Base-by-base conservation (phyloP, 352 stramenopile species). In the Pythium coloratum region DNA sequence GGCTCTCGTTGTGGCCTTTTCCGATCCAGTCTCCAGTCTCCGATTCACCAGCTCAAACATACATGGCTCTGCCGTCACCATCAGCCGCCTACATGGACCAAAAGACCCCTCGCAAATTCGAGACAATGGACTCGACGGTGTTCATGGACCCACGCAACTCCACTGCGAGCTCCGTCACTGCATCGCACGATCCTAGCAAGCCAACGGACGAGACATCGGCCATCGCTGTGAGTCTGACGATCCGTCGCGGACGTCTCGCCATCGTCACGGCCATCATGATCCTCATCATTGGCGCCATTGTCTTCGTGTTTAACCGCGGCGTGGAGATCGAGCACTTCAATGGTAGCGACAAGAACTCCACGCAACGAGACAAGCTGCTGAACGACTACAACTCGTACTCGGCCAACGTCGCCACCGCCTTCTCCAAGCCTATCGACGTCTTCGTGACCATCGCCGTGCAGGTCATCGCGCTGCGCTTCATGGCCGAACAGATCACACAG, bases 331-430 rank as follows among this genome's bases (percentile, higher is more conserved):
- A 47, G 47, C 53, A 40, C 1, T 75, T 71, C 42, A 20, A 42
- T 0, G 51, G 51, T 14, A 51, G n/a, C 12, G 30, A 33, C 28
- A 64, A 66, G 38, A 59, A 44, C 9, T 36, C 34, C 9, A 55
- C 58, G 8, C 9, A 54, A 30, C 62, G 57, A 7, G 60, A 55
- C n/a, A 20, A 55, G 28, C 46, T 76, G 50, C 64, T 76, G 13
- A 67, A n/a, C n/a, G n/a, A n/a, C n/a, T n/a, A n/a, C n/a, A n/a
- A n/a, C n/a, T n/a, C n/a, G n/a, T n/a, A n/a, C 58, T 49, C 24
- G 4, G 62, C 49, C 46, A 74, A 70, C 57, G n/a, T 74, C 16
- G 67, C 62, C 18, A 66, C 67, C 2, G 18, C 51, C 14, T 38
- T 63, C 8, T 42, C 24, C 16, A 70, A 63, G 24, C 67, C 63